phyloP scores from a whole-genome alignment of 208 protist species.

The Strigomonas culicis region DNA sequence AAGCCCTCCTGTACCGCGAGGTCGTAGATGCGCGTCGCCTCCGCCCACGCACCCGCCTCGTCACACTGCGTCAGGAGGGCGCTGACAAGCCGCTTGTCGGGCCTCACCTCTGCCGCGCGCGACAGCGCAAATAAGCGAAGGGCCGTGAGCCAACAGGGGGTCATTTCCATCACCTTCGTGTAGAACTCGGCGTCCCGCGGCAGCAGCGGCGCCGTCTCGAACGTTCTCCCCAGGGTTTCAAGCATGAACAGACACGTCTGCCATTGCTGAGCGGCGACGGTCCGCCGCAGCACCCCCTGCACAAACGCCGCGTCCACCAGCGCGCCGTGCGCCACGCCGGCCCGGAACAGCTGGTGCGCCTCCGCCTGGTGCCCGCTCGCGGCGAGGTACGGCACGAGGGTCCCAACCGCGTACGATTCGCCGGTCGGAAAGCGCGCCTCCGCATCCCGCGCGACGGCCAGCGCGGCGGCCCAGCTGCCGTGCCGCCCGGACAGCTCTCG shows the following conservation, averaged over 20 bases:
- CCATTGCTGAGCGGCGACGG: conserved; percentile 59
- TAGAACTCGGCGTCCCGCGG: conserved; percentile 56
- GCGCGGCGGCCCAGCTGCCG: conserved; percentile 61
- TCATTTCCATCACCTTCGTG: conserved; percentile 53
- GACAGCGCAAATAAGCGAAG: conserved; percentile 58
- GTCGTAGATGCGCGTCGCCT: conserved; percentile 73
- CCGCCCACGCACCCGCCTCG: conserved; percentile 55
- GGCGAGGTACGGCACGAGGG: conserved; percentile 76
- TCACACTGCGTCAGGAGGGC: conserved; percentile 67
- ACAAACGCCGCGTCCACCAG: conserved; percentile 58
- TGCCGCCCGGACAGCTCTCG: conserved; percentile 56
- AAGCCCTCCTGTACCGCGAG: conserved; percentile 61
- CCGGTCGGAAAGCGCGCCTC: conserved; percentile 51
- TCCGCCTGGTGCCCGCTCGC: conserved; percentile 41
- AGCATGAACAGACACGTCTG: conserved; percentile 75
- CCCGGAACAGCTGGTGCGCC: conserved; percentile 51
- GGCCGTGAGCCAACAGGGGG: conserved; percentile 55
- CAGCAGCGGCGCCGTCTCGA: conserved; percentile 60
- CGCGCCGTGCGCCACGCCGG: conserved; percentile 61
- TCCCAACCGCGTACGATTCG: conserved; percentile 71
- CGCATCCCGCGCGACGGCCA: conserved; percentile 54
- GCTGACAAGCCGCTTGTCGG: conserved; percentile 51
- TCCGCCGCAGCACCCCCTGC: conserved; percentile 52
- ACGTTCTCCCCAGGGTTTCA: conserved; percentile 43
- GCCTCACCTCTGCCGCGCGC: conserved; percentile 47